A percentile compares a stretch with the other conserved stretches of the same genome.
phyloP scores from a whole-genome alignment of 345 rosid species.

The Citrus sinensis region DVS_A1.0 CM039163.1:37851501-37852000 shows the following conservation, averaged over 20 bases:
- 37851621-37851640: not conserved
- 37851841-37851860: not conserved
- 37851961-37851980: not conserved
- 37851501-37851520: not conserved
- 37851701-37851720: not conserved
- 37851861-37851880: not conserved
- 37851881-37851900: not conserved
- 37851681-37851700: not conserved
- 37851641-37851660: not conserved
- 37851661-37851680: not conserved
- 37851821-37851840: not conserved
- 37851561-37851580: not conserved
- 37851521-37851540: not conserved
- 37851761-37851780: not conserved
- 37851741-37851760: not conserved
- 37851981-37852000: not conserved
- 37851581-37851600: not conserved
- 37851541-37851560: not conserved
- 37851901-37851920: not conserved
- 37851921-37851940: not conserved
- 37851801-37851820: not conserved
- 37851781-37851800: not conserved
- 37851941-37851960: not conserved
- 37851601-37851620: not conserved
- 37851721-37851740: not conserved